Base-by-base conservation (phyloP, 768 basidiomycete genomes). In the Leccinum sublutescens region DNA sequence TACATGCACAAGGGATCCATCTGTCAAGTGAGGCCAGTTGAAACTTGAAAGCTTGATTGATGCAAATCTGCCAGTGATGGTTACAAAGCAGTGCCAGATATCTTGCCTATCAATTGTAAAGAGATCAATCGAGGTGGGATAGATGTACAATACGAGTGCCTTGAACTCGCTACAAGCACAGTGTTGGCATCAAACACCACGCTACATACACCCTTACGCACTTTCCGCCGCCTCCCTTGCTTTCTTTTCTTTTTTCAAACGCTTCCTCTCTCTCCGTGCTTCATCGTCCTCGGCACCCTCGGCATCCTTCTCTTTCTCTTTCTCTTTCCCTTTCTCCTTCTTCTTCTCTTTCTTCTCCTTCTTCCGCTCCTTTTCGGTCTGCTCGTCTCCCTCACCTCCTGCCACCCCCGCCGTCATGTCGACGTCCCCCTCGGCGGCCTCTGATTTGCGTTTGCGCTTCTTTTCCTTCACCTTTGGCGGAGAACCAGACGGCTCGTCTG, bases 391-490 rank as follows among this genome's bases (percentile, higher is more conserved):
- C 17, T 78, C 81, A 25, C 63, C 80, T 43, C 67, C 75, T 23
- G 70, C 70, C n/a, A 21, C 21, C 19, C 74, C 75, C 33, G 57
- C 67, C 1, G 69, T 74, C 70, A 80, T 76, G 12, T 81, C 78
- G n/a, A 66, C 77, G 17, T 70, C 78, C 21, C 59, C 65, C 40
- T 77, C 83, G 0, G 75, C 72, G 8, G 69, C 79, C 62, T 86
- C 88, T 1, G 86, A 87, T 69, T 89, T 90, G 51, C 89, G 84
- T 73, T 93, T 93, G 55, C 91, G 85, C 71, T 96, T 95, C 77
- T 91, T 91, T 70, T 93, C 90, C 70, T 86, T 87, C 27, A 84
- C 80, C 56, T 78, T 75, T 66, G 77, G 79, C 8, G 56, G 55
- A 19, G 76, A 67, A 15, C 75, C 69, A 29, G 74, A 76, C 50